phyloP scores from a whole-genome alignment of 2,329 filamentous ascomycete genomes.

The Ambrosiella xylebori region DNA sequence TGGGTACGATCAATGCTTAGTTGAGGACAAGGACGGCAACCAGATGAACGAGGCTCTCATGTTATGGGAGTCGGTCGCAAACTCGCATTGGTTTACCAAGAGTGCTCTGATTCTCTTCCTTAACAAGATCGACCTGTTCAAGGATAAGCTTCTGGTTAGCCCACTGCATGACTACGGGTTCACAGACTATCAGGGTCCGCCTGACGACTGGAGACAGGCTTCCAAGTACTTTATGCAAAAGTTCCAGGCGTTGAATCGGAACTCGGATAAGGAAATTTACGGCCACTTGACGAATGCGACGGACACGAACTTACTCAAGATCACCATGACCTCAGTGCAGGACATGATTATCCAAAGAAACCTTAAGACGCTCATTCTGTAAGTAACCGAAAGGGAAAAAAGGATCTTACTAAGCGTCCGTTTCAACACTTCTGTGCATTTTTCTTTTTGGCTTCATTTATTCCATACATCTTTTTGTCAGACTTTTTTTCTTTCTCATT shows the following conservation, averaged over 20 bases:
- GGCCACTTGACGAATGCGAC: constrained; percentile 46
- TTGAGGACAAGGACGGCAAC: constrained; percentile 91
- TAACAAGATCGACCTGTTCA: constrained; percentile 79
- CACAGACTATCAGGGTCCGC: constrained; percentile 58
- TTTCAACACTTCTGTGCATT: not conserved
- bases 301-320: constrained; percentile 61
- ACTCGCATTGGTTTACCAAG: constrained; percentile 72
- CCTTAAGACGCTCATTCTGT: constrained; percentile 61
- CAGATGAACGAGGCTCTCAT: constrained; percentile 85
- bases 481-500: not conserved
- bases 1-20: constrained; percentile 88
- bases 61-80: constrained; percentile 73
- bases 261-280: constrained; percentile 45
- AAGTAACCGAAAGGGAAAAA: constrained; percentile 16
- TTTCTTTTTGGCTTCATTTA: not conserved
- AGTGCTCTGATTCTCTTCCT: constrained; percentile 71
- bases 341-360: constrained; percentile 80
- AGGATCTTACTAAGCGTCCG: not conserved
- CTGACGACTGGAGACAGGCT: constrained; percentile 54
- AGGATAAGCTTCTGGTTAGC: constrained; percentile 52
- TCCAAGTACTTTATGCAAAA: constrained; percentile 71
- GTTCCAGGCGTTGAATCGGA: constrained; percentile 59
- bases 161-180: constrained; percentile 59
- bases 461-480: not conserved
- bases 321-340: constrained; percentile 72